phyloP scores from a whole-genome alignment of 352 stramenopile species.

The Phytophthora crassamura region DNA sequence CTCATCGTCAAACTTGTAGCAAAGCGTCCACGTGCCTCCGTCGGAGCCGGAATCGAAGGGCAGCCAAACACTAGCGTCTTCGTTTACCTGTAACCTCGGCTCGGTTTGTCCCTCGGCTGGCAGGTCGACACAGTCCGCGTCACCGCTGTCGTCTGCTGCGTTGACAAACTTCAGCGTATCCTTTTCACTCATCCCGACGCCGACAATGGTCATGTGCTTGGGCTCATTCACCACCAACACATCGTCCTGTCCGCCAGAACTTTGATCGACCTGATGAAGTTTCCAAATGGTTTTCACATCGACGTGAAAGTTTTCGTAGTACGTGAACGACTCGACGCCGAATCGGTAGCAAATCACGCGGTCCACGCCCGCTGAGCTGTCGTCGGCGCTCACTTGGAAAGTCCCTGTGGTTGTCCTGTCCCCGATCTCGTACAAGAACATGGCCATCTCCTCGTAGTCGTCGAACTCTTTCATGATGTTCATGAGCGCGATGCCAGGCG shows the following conservation, averaged over 20 bases:
- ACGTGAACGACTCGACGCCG: constrained; percentile 57
- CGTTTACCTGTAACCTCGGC: constrained; percentile 44
- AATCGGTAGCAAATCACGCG: constrained; percentile 74
- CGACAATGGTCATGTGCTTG: constrained; percentile 61
- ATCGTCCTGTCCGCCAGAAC: constrained; percentile 29
- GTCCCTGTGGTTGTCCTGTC: constrained; percentile 45
- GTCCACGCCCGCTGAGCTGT: constrained; percentile 38
- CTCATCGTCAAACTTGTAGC: constrained; percentile 74
- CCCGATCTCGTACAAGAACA: constrained; percentile 74
- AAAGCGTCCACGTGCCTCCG: constrained; percentile 54
- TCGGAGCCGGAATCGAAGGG: constrained; percentile 62
- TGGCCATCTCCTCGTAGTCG: constrained; percentile 63
- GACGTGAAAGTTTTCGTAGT: constrained; percentile 58
- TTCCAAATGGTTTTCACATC: constrained; percentile 74
- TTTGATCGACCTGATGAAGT: constrained; percentile 33
- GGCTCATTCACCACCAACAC: constrained; percentile 67
- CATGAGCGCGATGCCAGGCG: constrained; percentile 44
- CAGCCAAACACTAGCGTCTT: constrained; percentile 55
- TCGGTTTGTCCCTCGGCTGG: constrained; percentile 45
- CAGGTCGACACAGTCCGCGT: constrained; percentile 47
- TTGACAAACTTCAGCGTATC: constrained; percentile 69
- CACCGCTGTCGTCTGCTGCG: constrained; percentile 7
- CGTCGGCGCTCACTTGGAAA: constrained; percentile 52
- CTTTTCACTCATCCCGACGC: constrained; percentile 55
- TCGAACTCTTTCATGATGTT: constrained; percentile 79